Evolutionary conservation across 768 basidiomycete genomes (phyloP).

Genomic region (Macrolepiota dolichaula): DNA sequence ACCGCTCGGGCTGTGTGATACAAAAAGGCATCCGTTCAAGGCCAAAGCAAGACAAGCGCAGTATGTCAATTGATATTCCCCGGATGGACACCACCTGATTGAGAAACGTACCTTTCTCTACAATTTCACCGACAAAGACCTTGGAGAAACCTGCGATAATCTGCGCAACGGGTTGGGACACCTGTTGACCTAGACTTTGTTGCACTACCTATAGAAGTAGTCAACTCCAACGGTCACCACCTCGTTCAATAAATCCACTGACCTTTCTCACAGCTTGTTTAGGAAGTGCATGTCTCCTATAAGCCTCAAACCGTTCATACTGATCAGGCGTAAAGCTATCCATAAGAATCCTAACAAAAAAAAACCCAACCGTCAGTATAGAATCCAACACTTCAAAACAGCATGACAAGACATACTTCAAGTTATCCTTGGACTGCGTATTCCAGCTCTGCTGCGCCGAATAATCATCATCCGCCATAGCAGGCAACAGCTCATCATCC

Average conservation of each 20-base stretch:
- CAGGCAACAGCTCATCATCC: slow-evolving; percentile 76
- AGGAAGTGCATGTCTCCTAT: slow-evolving; percentile 77
- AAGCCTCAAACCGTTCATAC: slow-evolving; percentile 88
- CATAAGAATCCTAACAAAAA: slow-evolving; percentile 67
- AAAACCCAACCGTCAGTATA: not conserved
- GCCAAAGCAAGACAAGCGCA: not conserved
- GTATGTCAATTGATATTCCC: not conserved
- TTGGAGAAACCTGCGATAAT: slow-evolving; percentile 88
- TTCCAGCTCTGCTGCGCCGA: slow-evolving; percentile 81
- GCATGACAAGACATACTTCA: slow-evolving; percentile 61
- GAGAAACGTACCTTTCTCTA: slow-evolving; percentile 69
- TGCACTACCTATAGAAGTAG: slow-evolving; percentile 64
- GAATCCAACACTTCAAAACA: not conserved
- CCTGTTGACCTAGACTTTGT: slow-evolving; percentile 75
- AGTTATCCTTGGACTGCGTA: slow-evolving; percentile 84
- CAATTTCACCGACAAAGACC: slow-evolving; percentile 90
- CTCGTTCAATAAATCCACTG: slow-evolving; percentile 1
- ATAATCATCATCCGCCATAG: slow-evolving; percentile 89
- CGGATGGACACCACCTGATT: not conserved
- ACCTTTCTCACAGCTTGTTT: slow-evolving; percentile 84
- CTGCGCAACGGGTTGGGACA: slow-evolving; percentile 84
- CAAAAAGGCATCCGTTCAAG: not conserved
- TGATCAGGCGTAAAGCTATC: slow-evolving; percentile 82
- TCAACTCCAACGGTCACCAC: not conserved
- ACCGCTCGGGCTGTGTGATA: slow-evolving; percentile 61